A percentile compares a stretch with the other conserved stretches of the same genome.
These are phyloP conservation scores for Agaricales sp. DNA, from an alignment of 1,284 basidiomycete species.

Conservation along the genomic window DNA sequence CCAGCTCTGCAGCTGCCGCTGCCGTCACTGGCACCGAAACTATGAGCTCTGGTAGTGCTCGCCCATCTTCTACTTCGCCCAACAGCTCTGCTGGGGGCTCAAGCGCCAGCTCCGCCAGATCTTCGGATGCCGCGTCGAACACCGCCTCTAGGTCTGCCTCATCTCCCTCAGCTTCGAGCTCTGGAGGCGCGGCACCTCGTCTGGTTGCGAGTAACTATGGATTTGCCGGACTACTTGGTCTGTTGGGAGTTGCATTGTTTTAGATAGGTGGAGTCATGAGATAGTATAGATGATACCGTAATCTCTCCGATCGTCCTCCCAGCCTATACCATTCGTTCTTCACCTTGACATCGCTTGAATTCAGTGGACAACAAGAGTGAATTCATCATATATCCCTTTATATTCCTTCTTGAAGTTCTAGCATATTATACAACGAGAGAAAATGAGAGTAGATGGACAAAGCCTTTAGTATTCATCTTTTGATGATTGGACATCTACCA, in stretches of 20 bases:
- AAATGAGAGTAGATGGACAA: too few species aligned
- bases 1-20: conserved; percentile 8
- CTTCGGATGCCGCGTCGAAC: conserved; percentile 6
- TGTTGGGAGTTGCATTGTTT: conserved; percentile 37
- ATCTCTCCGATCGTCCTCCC: neutral
- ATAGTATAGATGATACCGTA: neutral
- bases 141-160: conserved; percentile 3
- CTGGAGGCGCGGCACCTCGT: conserved; percentile 20
- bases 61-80: conserved; percentile 8
- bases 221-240: conserved; percentile 34
- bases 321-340: neutral
- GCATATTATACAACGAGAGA: too few species aligned
- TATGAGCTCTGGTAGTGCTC: conserved; percentile 9
- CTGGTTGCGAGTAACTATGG: conserved; percentile 23
- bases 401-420: too few species aligned
- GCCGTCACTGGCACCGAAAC: conserved; percentile 1
- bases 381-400: too few species aligned
- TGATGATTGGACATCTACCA: too few species aligned
- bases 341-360: too few species aligned
- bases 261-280: conserved; percentile 15
- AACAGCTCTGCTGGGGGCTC: conserved; percentile 10
- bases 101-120: conserved; percentile 11
- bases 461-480: too few species aligned
- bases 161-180: conserved; percentile 6
- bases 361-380: too few species aligned